Evolutionary conservation across 805 yeast genomes (phyloP), one percentile per base, ranked within the genome.

Genomic region (Scheffersomyces stipitis): DNA sequence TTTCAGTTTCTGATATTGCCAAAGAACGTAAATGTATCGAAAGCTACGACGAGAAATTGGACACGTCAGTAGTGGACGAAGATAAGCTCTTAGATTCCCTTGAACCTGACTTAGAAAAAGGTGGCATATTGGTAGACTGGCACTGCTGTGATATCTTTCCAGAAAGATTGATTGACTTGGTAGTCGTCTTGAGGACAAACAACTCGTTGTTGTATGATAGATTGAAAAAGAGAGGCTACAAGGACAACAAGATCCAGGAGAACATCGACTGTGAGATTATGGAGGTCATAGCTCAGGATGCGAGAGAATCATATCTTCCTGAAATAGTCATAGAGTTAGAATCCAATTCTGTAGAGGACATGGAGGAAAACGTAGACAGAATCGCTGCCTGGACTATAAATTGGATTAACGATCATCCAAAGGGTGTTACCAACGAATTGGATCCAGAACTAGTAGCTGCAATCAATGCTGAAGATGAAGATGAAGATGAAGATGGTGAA

Each of bases 121-220:
- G 99, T n/a, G 96, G 95, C 1, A 71, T 75, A n/a, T 69, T 93
- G 6, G 73, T 93, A 9, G 99, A 93, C 61, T 93, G 99, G 99
- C 99, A 93, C 58, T 93, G 91, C 30, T 88, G 96, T 63, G 99
- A 93, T 54, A 78, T 87, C 15, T 91, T 93, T 56, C 98, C 98
- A 1, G 98, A 89, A 56, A 69, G 95, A 48, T 75, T 88, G 58
- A 86, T 93, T 34, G 99, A 93, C 60, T 71, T 93, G 44, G 98
- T 93, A 4, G 84, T 89, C 27, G 99, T 93, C 1, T 70, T 93
- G 38, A 73, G 90, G 46, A 81, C 95, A 30, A 84, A 86, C 52
- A 88, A 86, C 52, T 64, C 80, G 12, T 60, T 69, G 1, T 73
- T 93, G 17, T 84, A 74, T 60, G 96, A 88, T 35, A 73, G 99